phyloP scores from a whole-genome alignment of 2,329 filamentous ascomycete genomes.

The Fusarium caatingaense region DNA sequence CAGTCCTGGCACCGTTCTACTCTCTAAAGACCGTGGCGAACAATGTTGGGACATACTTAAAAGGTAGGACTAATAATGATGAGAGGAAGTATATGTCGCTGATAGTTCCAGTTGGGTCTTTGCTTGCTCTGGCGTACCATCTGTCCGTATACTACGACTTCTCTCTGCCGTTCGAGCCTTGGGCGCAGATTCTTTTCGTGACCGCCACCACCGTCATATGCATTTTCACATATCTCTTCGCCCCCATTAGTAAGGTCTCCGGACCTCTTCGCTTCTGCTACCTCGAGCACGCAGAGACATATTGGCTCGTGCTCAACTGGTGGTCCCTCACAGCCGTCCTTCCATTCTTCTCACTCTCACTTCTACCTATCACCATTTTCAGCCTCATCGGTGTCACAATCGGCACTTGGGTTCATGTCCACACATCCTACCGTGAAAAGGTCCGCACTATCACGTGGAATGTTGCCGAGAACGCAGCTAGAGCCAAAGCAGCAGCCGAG shows the following conservation, averaged over 20 bases:
- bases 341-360: constrained; percentile 14
- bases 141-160: constrained; percentile 19
- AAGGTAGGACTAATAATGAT: constrained; percentile 1
- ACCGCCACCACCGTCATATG: not conserved
- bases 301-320: constrained; percentile 30
- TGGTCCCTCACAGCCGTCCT: constrained; percentile 24
- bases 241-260: constrained; percentile 18
- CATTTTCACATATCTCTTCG: constrained; percentile 13
- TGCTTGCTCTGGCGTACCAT: constrained; percentile 24
- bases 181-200: constrained; percentile 17
- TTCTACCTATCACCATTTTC: constrained; percentile 15
- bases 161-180: constrained; percentile 16
- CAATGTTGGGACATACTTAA: constrained; percentile 21
- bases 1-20: constrained; percentile 9
- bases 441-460: constrained; percentile 12
- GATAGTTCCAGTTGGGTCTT: constrained; percentile 2
- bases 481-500: constrained; percentile 22
- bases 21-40: constrained; percentile 15
- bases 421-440: constrained; percentile 19
- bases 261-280: constrained; percentile 33
- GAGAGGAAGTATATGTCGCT: too few species aligned
- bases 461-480: not conserved
- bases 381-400: constrained; percentile 10
- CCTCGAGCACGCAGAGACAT: constrained; percentile 31
- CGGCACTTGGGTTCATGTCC: constrained; percentile 26